Conservation (phyloP, 768 basidiomycete genomes). For the Termitomyces sp. region DNA sequence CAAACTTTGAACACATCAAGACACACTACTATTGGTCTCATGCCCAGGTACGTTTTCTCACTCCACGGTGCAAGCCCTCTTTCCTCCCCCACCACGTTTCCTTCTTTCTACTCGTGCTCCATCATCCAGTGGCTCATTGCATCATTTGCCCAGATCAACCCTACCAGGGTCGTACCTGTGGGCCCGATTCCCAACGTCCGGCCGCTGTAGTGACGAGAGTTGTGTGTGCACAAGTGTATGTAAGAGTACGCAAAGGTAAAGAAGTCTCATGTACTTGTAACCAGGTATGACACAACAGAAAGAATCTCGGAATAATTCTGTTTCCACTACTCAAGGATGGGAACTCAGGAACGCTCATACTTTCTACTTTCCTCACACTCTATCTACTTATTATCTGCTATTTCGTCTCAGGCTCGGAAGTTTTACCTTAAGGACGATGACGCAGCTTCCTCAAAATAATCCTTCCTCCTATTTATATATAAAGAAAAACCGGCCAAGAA, state of each 20-base stretch:
- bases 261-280: background rate
- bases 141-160: conserved; percentile 60
- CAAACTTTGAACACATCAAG: conserved; percentile 89
- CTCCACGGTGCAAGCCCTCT: background rate
- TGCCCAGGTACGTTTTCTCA: conserved; percentile 31
- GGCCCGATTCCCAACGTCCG: conserved; percentile 73
- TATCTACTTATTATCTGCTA: no score
- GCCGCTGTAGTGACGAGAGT: conserved; percentile 40
- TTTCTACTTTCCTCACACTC: no score
- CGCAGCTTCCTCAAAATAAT: no score
- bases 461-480: no score
- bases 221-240: background rate
- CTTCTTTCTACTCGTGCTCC: background rate
- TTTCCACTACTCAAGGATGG: no score
- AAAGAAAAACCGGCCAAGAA: no score
- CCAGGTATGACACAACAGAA: background rate
- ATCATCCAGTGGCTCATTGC: conserved; percentile 1
- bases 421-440: no score
- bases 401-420: no score
- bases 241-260: background rate
- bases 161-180: conserved; percentile 68
- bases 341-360: no score
- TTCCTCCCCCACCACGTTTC: background rate
- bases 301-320: no score
- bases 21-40: conserved; percentile 72